phyloP scores from a whole-genome alignment of 2,329 filamentous ascomycete genomes.

The Chaetothyriales sp. region DNA sequence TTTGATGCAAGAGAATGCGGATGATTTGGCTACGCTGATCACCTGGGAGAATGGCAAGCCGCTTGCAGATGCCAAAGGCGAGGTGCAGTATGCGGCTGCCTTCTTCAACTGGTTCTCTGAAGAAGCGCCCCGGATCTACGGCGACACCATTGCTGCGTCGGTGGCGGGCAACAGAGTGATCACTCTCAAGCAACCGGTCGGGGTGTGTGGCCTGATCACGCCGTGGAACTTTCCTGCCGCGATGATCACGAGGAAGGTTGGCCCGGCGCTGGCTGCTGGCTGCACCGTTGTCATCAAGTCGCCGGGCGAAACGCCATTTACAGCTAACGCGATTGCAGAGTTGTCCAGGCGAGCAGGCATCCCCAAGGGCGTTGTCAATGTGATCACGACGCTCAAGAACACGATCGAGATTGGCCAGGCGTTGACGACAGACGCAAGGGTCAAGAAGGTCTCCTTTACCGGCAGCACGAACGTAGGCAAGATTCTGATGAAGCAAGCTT shows the following conservation, averaged over 20 bases:
- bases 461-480: constrained; percentile 55
- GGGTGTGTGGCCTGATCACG: constrained; percentile 54
- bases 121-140: constrained; percentile 45
- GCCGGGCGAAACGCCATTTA: constrained; percentile 84
- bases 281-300: constrained; percentile 90
- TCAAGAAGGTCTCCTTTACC: constrained; percentile 91
- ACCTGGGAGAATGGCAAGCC: constrained; percentile 61
- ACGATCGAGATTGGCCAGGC: constrained; percentile 64
- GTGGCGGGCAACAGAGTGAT: constrained; percentile 48
- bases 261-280: constrained; percentile 65
- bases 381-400: constrained; percentile 67
- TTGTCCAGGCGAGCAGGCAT: constrained; percentile 77
- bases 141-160: constrained; percentile 48
- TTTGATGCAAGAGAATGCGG: constrained; percentile 50
- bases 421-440: constrained; percentile 59
- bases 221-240: constrained; percentile 52
- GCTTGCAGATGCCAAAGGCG: constrained; percentile 45
- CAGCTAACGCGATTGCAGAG: constrained; percentile 74
- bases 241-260: constrained; percentile 40
- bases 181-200: constrained; percentile 53
- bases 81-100: constrained; percentile 44
- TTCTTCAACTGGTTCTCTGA: constrained; percentile 54
- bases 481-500: constrained; percentile 81
- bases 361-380: constrained; percentile 78
- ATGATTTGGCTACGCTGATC: constrained; percentile 52